Base-by-base conservation (phyloP, 768 basidiomycete genomes). In the Amanita inopinata region DNA sequence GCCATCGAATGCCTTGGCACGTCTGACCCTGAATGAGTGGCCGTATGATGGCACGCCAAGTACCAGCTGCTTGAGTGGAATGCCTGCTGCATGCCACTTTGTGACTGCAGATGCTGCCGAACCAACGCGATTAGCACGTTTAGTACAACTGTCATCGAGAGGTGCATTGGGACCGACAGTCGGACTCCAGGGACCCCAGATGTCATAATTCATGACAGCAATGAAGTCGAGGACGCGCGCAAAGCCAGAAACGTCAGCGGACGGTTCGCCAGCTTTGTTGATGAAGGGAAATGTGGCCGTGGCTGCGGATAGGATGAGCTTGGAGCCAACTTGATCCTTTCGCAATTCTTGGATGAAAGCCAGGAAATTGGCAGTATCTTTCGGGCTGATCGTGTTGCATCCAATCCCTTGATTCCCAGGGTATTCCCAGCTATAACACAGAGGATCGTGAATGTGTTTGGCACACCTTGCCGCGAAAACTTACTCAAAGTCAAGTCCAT, bases 121-220 rank as follows among this genome's bases (percentile, higher is more conserved):
- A 3, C 87, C 89, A 18, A 67, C 64, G 45, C 80, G 80, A 43
- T 76, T 67, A 5, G 60, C 55, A 6, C 74, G 57, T 24, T 76
- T 52, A 0, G 78, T 75, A 55, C 93, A 97, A 1, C 73, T 69
- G 59, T 94, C 80, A 33, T 80, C 65, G n/a, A 96, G 72, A 5
- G 93, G 91, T 3, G 92, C 80, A 59, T 93, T 94, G 8, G 93
- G 83, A 1, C 92, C 93, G 33, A 79, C 67, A 43, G 77, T 57
- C 51, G 66, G 57, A 58, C 71, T 76, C 74, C 78, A 83, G 4
- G 72, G 60, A 20, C 80, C 78, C 61, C 67, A 80, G 34, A 84
- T 55, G 46, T 83, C 83, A 55, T 85, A 85, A 61, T 81, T 80
- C 82, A 85, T 83, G 51, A 73, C 56, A 15, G 61, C 60, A 17